phyloP scores from a whole-genome alignment of 1,284 basidiomycete genomes.

The Hymenochaete sp. region DNA sequence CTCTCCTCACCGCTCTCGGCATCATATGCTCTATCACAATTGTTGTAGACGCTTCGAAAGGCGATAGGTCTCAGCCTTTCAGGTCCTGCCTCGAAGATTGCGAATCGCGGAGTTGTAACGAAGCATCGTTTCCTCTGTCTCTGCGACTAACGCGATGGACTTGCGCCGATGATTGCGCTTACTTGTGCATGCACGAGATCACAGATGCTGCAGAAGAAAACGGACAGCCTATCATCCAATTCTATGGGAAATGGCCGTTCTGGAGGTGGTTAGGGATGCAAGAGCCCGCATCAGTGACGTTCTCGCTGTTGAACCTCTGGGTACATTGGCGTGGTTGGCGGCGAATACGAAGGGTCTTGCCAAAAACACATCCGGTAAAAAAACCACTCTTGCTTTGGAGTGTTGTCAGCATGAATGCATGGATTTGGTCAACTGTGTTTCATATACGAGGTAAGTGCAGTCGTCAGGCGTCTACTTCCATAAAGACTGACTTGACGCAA shows the following conservation, averaged over 20 bases:
- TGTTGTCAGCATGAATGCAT: conserved; percentile 76
- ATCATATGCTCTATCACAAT: conserved; percentile 1
- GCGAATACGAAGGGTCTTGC: conserved; percentile 42
- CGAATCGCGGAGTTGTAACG: conserved; percentile 29
- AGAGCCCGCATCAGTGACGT: conserved; percentile 88
- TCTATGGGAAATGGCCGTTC: conserved; percentile 97
- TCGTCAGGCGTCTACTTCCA: not conserved
- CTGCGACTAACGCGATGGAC: conserved; percentile 62
- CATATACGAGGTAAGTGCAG: conserved; percentile 72
- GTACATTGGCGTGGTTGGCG: conserved; percentile 55
- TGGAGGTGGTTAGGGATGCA: conserved; percentile 81
- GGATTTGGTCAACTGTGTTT: conserved; percentile 90
- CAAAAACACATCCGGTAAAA: conserved; percentile 59
- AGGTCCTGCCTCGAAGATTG: conserved; percentile 37
- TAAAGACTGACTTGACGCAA: not conserved
- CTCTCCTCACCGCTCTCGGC: too few species aligned
- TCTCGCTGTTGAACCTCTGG: conserved; percentile 80
- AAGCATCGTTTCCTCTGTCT: conserved; percentile 34
- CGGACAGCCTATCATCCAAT: conserved; percentile 56
- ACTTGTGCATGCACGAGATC: conserved; percentile 79
- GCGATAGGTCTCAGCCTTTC: conserved; percentile 51
- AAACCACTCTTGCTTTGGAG: conserved; percentile 65
- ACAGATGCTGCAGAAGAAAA: conserved; percentile 56
- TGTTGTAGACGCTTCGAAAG: conserved; percentile 35
- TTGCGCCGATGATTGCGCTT: conserved; percentile 83